phyloP scores from a whole-genome alignment of 192 early-diverging fungal species.

The Backusella circina region DNA sequence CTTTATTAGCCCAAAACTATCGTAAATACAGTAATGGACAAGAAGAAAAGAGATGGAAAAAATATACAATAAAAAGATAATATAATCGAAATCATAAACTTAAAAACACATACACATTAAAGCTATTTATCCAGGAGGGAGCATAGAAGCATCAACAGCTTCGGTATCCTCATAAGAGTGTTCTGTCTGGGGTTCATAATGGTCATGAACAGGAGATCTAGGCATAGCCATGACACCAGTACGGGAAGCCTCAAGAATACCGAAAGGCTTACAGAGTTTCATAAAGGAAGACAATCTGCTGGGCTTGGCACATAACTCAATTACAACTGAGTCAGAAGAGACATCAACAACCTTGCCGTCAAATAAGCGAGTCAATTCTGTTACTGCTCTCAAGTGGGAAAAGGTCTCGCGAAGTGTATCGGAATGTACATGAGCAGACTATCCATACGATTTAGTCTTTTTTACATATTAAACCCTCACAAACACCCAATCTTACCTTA shows the following conservation, averaged over 20 bases:
- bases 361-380: slow-evolving; percentile 82
- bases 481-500: slow-evolving; percentile 6
- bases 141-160: slow-evolving; percentile 84
- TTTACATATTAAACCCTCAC: neutral
- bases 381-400: slow-evolving; percentile 72
- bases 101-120: neutral
- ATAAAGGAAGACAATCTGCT: slow-evolving; percentile 88
- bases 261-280: slow-evolving; percentile 91
- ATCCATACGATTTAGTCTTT: neutral
- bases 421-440: slow-evolving; percentile 27
- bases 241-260: slow-evolving; percentile 91
- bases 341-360: slow-evolving; percentile 88
- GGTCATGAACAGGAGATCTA: slow-evolving; percentile 77
- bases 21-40: neutral
- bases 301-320: slow-evolving; percentile 88
- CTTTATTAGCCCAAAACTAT: too few relatives aligned
- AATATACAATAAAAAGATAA: neutral
- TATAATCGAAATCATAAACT: neutral
- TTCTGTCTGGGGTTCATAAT: slow-evolving; percentile 65
- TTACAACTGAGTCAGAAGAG: slow-evolving; percentile 72
- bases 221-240: slow-evolving; percentile 97
- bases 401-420: slow-evolving; percentile 48
- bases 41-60: neutral
- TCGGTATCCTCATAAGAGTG: slow-evolving; percentile 56
- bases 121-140: slow-evolving; percentile 81